A percentile compares a stretch with the other conserved stretches of the same genome.
Evolutionary conservation across 306 rosid genomes (phyloP).

Genomic region (Medicago ruthenica): DNA sequence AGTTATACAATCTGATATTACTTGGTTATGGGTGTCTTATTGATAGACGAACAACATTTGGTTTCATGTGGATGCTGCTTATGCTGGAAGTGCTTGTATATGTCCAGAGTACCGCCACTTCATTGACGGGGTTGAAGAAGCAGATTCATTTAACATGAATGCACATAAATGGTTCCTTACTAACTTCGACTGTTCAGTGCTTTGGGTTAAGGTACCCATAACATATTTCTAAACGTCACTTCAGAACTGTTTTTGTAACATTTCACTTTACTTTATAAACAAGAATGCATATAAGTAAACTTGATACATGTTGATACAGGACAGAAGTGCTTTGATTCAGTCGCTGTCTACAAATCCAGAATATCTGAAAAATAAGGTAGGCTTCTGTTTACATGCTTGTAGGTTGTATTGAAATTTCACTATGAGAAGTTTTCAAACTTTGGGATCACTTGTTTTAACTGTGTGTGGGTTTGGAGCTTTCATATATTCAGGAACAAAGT

Average conservation of each 20-base stretch:
- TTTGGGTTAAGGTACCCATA: slow-evolving; percentile 86
- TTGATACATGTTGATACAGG: slow-evolving; percentile 60
- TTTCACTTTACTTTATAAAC: slow-evolving; percentile 23
- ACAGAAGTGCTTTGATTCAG: slow-evolving; percentile 76
- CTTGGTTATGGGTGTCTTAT: slow-evolving; percentile 35
- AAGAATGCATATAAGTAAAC: not conserved
- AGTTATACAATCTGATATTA: slow-evolving; percentile 28
- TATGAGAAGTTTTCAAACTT: not conserved
- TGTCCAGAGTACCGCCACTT: slow-evolving; percentile 88
- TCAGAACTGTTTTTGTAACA: slow-evolving; percentile 31
- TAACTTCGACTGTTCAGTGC: slow-evolving; percentile 90
- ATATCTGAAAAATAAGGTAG: slow-evolving; percentile 81
- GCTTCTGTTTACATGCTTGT: slow-evolving; percentile 30
- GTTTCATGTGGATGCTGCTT: slow-evolving; percentile 98
- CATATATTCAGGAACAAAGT: not conserved
- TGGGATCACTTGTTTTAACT: not conserved
- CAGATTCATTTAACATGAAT: slow-evolving; percentile 92
- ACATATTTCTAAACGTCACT: slow-evolving; percentile 23
- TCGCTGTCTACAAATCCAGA: slow-evolving; percentile 94
- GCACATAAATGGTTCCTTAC: slow-evolving; percentile 96
- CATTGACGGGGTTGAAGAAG: slow-evolving; percentile 89
- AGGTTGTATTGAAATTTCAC: not conserved
- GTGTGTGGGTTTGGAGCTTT: too few species aligned
- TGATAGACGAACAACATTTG: slow-evolving; percentile 72
- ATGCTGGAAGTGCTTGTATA: slow-evolving; percentile 96